phyloP scores from a whole-genome alignment of 768 basidiomycete species.

The Collybia sordida region DNA sequence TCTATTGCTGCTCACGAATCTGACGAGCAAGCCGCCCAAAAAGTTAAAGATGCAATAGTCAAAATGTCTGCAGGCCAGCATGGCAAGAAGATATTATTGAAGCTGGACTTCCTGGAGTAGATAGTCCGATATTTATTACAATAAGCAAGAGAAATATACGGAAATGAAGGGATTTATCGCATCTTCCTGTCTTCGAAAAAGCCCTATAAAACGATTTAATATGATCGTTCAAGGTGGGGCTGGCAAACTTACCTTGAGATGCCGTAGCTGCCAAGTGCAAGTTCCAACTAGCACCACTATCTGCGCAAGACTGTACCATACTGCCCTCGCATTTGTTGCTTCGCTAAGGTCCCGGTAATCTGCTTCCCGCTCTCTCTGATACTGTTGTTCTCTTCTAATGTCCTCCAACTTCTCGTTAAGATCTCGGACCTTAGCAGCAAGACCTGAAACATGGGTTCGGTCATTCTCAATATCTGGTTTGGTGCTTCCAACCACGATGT shows the following conservation, averaged over 20 bases:
- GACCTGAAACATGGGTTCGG: slow-evolving; percentile 78
- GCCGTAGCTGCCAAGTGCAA: slow-evolving; percentile 90
- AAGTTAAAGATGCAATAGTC: slow-evolving; percentile 48
- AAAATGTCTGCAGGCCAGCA: slow-evolving; percentile 34
- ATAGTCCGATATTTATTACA: slow-evolving; percentile 6
- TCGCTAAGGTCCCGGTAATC: slow-evolving; percentile 90
- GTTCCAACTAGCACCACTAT: slow-evolving; percentile 81
- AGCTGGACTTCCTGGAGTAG: slow-evolving; percentile 26
- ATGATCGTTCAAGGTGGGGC: not conserved
- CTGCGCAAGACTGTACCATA: slow-evolving; percentile 93
- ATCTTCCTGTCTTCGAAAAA: slow-evolving; percentile 89
- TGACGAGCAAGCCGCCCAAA: slow-evolving; percentile 38
- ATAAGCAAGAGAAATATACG: slow-evolving; percentile 7
- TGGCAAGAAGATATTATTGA: slow-evolving; percentile 44
- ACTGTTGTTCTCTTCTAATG: slow-evolving; percentile 93
- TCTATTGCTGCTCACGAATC: slow-evolving; percentile 39
- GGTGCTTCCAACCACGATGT: slow-evolving; percentile 87
- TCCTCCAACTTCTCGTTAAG: slow-evolving; percentile 93
- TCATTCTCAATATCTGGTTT: slow-evolving; percentile 88
- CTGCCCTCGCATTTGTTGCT: slow-evolving; percentile 84
- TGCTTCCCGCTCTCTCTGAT: slow-evolving; percentile 93
- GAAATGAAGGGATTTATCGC: slow-evolving; percentile 38
- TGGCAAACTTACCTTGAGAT: slow-evolving; percentile 71
- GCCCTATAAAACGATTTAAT: slow-evolving; percentile 39
- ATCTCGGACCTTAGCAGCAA: slow-evolving; percentile 84